A percentile compares a stretch with the other conserved stretches of the same genome.
These are phyloP conservation scores for Alternaria conjuncta DNA, from an alignment of 2,329 filamentous ascomycete genomes.

Conservation along the genomic window DNA sequence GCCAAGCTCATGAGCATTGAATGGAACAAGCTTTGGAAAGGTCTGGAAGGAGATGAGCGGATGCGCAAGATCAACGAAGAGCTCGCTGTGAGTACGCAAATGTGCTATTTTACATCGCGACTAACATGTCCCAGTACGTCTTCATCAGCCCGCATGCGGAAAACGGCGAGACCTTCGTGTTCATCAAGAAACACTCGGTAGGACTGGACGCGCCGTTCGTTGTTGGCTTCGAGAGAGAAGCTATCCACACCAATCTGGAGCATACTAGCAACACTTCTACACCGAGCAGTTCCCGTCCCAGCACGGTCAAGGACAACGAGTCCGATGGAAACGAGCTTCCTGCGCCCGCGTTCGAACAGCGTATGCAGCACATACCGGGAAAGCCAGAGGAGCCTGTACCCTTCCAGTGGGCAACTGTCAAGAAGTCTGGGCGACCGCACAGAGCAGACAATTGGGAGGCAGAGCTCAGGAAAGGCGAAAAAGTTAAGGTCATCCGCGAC, in stretches of 20 bases:
- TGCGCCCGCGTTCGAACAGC: not conserved
- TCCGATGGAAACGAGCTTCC: not conserved
- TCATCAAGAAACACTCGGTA: slow-evolving; percentile 30
- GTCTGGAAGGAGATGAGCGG: not conserved
- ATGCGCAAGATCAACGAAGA: slow-evolving; percentile 8
- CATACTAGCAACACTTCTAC: not conserved
- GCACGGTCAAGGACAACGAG: too few species aligned
- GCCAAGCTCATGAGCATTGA: slow-evolving; percentile 9
- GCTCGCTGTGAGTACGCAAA: slow-evolving; percentile 25
- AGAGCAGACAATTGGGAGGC: slow-evolving; percentile 33
- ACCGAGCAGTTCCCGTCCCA: not conserved
- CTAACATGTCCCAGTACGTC: slow-evolving; percentile 27
- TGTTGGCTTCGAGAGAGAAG: slow-evolving; percentile 25
- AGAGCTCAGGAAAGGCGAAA: slow-evolving; percentile 28
- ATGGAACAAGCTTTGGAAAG: slow-evolving; percentile 30
- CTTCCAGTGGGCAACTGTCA: slow-evolving; percentile 29
- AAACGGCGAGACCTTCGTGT: slow-evolving; percentile 29
- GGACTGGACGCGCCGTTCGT: slow-evolving; percentile 22
- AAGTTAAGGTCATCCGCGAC: slow-evolving; percentile 30
- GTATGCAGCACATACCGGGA: not conserved
- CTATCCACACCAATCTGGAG: slow-evolving; percentile 15
- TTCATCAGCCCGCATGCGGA: slow-evolving; percentile 28
- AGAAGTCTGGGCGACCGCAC: slow-evolving; percentile 30
- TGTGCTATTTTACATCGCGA: not conserved
- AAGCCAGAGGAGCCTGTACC: not conserved